Conservation (phyloP, 164 flowering plant genomes). For the Berberis vulgaris region DNA sequence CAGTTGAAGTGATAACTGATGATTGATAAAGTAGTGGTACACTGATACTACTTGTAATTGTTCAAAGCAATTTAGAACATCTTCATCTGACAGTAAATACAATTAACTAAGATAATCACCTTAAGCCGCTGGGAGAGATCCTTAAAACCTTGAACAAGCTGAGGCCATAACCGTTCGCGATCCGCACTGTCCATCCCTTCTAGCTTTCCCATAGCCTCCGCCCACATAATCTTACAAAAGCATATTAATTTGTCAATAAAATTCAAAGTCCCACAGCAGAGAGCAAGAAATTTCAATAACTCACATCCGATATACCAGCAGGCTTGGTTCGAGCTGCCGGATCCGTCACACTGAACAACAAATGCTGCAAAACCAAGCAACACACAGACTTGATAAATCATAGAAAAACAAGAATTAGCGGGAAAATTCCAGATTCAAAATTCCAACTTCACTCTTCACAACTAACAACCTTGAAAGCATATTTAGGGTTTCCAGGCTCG, state of each 20-base stretch:
- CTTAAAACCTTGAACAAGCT: constrained; percentile 92
- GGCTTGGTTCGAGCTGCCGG: constrained; percentile 72
- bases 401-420: not conserved
- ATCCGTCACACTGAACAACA: constrained; percentile 90
- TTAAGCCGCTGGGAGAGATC: constrained; percentile 89
- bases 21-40: no score
- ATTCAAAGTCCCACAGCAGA: not conserved
- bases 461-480: constrained; percentile 73
- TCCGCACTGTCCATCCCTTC: constrained; percentile 91
- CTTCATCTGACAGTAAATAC: no score
- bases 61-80: no score
- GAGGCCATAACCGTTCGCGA: constrained; percentile 95
- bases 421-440: constrained; percentile 4
- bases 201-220: constrained; percentile 92
- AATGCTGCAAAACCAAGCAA: constrained; percentile 39
- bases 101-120: constrained; percentile 26
- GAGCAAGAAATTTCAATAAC: constrained; percentile 22
- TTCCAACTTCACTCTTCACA: no score
- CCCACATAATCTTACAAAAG: constrained; percentile 88
- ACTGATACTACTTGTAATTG: no score
- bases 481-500: constrained; percentile 75
- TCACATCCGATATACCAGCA: constrained; percentile 91
- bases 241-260: not conserved
- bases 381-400: constrained; percentile 1
- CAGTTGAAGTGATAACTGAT: no score